Conservation (phyloP, 1,139 yeast species). For the Pichia sp. region DNA sequence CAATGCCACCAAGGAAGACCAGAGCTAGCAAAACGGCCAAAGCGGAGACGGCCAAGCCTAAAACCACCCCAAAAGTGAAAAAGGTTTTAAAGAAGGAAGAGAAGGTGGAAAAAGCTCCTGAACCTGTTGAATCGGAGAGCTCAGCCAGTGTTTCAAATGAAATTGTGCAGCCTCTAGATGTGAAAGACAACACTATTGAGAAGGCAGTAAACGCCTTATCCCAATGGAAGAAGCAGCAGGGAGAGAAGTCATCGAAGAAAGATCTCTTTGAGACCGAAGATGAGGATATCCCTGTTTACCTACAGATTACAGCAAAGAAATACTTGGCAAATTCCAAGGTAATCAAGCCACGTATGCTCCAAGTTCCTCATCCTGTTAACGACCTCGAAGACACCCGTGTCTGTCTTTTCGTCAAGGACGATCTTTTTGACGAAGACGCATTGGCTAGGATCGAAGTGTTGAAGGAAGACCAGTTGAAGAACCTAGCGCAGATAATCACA, state of each 20-base stretch:
- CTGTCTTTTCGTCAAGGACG: slow-evolving; percentile 73
- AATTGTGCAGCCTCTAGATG: slow-evolving; percentile 7
- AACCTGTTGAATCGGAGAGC: neutral
- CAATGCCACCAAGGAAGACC: slow-evolving; percentile 12
- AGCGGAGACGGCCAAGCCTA: neutral
- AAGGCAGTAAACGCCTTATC: slow-evolving; percentile 53
- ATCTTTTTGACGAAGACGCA: slow-evolving; percentile 54
- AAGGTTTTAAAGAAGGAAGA: neutral
- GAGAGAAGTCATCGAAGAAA: slow-evolving; percentile 34
- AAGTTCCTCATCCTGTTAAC: slow-evolving; percentile 48
- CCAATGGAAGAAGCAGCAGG: slow-evolving; percentile 39
- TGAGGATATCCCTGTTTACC: slow-evolving; percentile 45
- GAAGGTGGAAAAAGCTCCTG: neutral
- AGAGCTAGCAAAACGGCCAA: neutral
- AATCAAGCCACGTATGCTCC: slow-evolving; percentile 68
- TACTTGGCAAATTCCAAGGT: slow-evolving; percentile 58
- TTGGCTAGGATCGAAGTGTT: slow-evolving; percentile 52
- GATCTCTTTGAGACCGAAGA: slow-evolving; percentile 48
- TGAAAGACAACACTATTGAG: slow-evolving; percentile 25
- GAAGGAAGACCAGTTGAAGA: slow-evolving; percentile 42
- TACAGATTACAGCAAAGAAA: slow-evolving; percentile 63
- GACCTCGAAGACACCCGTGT: slow-evolving; percentile 49
- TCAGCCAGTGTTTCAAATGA: slow-evolving; percentile 24
- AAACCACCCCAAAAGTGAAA: neutral
- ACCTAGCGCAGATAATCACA: slow-evolving; percentile 47